phyloP scores from a whole-genome alignment of 805 yeast species.

The Diddensiella transvaalensis region DNA sequence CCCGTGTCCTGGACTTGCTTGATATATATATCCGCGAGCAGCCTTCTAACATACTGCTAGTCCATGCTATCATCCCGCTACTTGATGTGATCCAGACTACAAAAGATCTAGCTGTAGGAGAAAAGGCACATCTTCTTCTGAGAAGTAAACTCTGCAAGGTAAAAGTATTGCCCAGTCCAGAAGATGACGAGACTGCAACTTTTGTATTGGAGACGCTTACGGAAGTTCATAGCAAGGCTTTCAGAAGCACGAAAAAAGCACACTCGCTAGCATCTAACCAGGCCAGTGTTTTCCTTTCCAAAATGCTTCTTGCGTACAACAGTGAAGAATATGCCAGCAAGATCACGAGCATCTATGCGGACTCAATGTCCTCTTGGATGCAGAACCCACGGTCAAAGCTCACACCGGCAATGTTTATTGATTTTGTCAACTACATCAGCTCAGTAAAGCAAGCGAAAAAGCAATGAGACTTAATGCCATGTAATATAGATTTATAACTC shows the following conservation, averaged over 20 bases:
- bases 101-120: slow-evolving; percentile 63
- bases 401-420: slow-evolving; percentile 60
- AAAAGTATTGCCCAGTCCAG: slow-evolving; percentile 31
- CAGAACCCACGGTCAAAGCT: slow-evolving; percentile 43
- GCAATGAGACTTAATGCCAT: neutral
- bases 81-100: slow-evolving; percentile 62
- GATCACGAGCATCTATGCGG: slow-evolving; percentile 55
- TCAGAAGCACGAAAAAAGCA: slow-evolving; percentile 45
- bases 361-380: slow-evolving; percentile 61
- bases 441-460: slow-evolving; percentile 32
- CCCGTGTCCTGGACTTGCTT: slow-evolving; percentile 70
- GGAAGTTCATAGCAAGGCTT: slow-evolving; percentile 38
- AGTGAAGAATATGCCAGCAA: slow-evolving; percentile 35
- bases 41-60: slow-evolving; percentile 37
- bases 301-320: slow-evolving; percentile 45
- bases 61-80: slow-evolving; percentile 52
- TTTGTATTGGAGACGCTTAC: slow-evolving; percentile 24
- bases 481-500: too few relatives aligned
- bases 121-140: slow-evolving; percentile 69
- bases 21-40: slow-evolving; percentile 55
- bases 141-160: slow-evolving; percentile 57
- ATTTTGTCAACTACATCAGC: slow-evolving; percentile 74
- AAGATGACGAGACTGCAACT: slow-evolving; percentile 17
- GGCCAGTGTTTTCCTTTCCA: slow-evolving; percentile 61
- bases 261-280: slow-evolving; percentile 59